Evolutionary conservation across 2,329 filamentous ascomycete species (phyloP), one percentile per base, ranked within the genome.

Genomic region (Curvularia sp.): DNA sequence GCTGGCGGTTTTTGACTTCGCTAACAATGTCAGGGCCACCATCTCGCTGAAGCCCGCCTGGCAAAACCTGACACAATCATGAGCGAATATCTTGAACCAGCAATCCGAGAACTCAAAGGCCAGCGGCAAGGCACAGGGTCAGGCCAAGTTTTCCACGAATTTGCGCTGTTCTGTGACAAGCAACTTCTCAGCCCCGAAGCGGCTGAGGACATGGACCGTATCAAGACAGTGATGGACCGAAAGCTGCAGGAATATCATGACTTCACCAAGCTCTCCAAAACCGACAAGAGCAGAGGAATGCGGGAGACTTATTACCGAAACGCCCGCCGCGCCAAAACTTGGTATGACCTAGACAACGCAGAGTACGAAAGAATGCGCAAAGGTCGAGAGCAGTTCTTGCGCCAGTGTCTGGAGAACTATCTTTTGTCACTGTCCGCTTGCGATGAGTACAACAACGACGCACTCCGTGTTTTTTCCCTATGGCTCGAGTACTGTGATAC

Each of bases 31-130:
- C 58, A 87, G 85, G 95, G 92, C 0, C 88, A 95, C 69, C 92
- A 94, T 73, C 87, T 97, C 41, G 96, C 94, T 0, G 89, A 96
- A 68, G 95, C 95, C 18, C 88, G 92, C 41, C 83, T 99, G 4
- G 93, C 97, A 75, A 96, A 94, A 64, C 92, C 96, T 0, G 92
- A 97, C 64, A 86, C 88, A 54, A 97, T 99, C 60, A 92, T 97
- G 65, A 88, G 89, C 66, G 88, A 90, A 35, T 98, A 97, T 69
- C 84, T 99, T 0, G 86, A 89, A 54, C 91, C 92, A 22, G 93
- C 95, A 0, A 87, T 98, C 28, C 88, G 88, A 65, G 91, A 96
- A 71, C 82, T 99, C 7, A 89, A 87, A 67, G 88, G 88, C 1
- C 84, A 85, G 46, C 84, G 79, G 5, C 84, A 88, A 53, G 90